A percentile compares a stretch with the other conserved stretches of the same genome.
Evolutionary conservation across 176 grass and related monocot genomes (phyloP).

Genomic region (Triticum aestivum): DNA sequence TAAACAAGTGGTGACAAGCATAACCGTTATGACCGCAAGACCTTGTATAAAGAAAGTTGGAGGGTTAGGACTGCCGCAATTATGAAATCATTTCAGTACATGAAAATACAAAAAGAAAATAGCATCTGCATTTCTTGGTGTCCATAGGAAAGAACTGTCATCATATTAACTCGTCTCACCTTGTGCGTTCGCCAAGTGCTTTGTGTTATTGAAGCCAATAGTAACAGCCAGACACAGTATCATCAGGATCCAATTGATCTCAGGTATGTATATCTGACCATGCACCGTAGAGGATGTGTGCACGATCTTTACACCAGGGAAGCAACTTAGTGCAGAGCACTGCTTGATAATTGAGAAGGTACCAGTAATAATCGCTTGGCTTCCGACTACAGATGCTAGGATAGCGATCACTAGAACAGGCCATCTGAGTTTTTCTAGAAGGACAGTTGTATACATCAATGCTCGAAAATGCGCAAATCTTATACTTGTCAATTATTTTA

Average conservation of each 20-base stretch:
- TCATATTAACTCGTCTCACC: slow-evolving; percentile 44
- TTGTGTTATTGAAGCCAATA: slow-evolving; percentile 88
- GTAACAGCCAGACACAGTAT: slow-evolving; percentile 85
- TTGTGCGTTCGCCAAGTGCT: slow-evolving; percentile 82
- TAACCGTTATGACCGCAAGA: slow-evolving; percentile 90
- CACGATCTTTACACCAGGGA: slow-evolving; percentile 91
- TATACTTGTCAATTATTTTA: not conserved
- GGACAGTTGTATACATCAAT: slow-evolving; percentile 25
- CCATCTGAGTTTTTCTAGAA: slow-evolving; percentile 91
- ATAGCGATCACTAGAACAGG: slow-evolving; percentile 93
- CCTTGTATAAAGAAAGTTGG: slow-evolving; percentile 54
- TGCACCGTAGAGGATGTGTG: slow-evolving; percentile 89
- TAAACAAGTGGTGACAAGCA: slow-evolving; percentile 96
- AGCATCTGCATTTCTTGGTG: not conserved
- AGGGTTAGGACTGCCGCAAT: not conserved
- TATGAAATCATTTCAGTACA: not conserved
- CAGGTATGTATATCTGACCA: slow-evolving; percentile 96
- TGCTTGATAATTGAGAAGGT: slow-evolving; percentile 99
- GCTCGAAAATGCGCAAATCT: not conserved
- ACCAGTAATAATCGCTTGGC: slow-evolving; percentile 94
- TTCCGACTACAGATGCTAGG: slow-evolving; percentile 87
- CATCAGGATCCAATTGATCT: slow-evolving; percentile 98
- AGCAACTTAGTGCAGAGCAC: slow-evolving; percentile 83
- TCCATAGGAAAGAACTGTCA: not conserved
- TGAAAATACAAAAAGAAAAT: not conserved